phyloP scores from a whole-genome alignment of 805 yeast species.

The Wickerhamomyces subpelliculosus region DNA sequence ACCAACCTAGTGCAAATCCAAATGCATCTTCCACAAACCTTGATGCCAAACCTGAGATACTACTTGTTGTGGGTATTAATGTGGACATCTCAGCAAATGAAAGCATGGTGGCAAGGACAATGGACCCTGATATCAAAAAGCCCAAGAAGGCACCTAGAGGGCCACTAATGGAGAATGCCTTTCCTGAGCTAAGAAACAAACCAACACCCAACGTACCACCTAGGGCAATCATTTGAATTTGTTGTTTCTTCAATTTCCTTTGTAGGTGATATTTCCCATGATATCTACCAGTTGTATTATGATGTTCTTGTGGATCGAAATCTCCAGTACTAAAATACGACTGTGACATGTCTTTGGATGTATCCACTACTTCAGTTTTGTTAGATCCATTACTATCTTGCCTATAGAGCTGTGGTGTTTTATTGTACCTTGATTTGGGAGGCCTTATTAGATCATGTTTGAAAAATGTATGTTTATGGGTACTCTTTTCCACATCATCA shows the following conservation, averaged over 20 bases:
- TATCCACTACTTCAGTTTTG: conserved; percentile 20
- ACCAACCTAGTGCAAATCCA: conserved; percentile 68
- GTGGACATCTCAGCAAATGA: conserved; percentile 82
- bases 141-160: conserved; percentile 73
- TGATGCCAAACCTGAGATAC: conserved; percentile 68
- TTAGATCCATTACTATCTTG: conserved; percentile 6
- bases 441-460: no score
- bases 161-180: conserved; percentile 67
- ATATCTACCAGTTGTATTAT: background rate
- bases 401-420: background rate
- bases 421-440: no score
- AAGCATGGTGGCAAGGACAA: conserved; percentile 62
- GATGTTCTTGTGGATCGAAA: conserved; percentile 1
- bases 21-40: conserved; percentile 73
- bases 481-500: no score
- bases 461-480: conserved; percentile 2
- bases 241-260: conserved; percentile 56
- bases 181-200: conserved; percentile 59
- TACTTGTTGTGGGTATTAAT: conserved; percentile 70
- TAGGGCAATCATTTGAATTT: conserved; percentile 69
- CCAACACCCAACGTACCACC: conserved; percentile 83
- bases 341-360: conserved; percentile 9
- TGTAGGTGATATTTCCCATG: conserved; percentile 31
- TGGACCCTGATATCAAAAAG: conserved; percentile 52
- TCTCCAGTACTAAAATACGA: conserved; percentile 1